Percentiles rank a stretch among this genome's conserved stretches.
Evolutionary conservation across 495 filamentous ascomycete species (phyloP).

Genomic region (Penicillium diatomitis): DNA sequence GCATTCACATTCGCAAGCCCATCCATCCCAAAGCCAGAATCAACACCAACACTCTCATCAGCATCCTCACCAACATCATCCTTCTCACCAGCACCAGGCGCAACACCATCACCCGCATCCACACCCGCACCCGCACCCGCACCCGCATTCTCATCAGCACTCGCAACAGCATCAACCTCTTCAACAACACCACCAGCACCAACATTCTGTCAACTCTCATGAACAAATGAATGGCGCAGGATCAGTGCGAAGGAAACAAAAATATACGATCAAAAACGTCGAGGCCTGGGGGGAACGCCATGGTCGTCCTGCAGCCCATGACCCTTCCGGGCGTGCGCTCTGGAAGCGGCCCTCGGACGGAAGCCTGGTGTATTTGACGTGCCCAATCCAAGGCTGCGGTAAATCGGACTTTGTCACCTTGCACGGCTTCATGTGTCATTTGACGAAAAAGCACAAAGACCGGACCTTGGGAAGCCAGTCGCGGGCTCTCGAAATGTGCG

Average conservation of each 20-base stretch:
- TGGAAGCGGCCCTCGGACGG: constrained; percentile 42
- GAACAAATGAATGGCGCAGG: constrained; percentile 21
- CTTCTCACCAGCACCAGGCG: constrained; percentile 8
- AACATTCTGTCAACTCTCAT: constrained; percentile 22
- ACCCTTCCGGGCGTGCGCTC: constrained; percentile 34
- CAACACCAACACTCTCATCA: constrained; percentile 11
- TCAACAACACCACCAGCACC: constrained; percentile 8
- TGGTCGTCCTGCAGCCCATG: constrained; percentile 37
- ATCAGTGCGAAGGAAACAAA: constrained; percentile 38
- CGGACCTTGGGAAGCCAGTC: constrained; percentile 39
- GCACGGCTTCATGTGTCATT: constrained; percentile 42
- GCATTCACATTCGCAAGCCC: constrained; percentile 17
- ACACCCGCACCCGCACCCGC: constrained; percentile 20
- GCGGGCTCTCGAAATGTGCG: constrained; percentile 36
- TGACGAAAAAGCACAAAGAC: constrained; percentile 44
- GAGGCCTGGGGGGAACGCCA: constrained; percentile 43
- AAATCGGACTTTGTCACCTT: constrained; percentile 40
- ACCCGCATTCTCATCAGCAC: constrained; percentile 1
- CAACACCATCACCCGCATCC: constrained; percentile 9
- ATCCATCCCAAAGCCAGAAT: too few relatives aligned
- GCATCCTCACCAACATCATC: constrained; percentile 1
- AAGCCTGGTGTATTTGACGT: constrained; percentile 39
- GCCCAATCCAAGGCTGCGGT: constrained; percentile 33
- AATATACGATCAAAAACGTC: constrained; percentile 44
- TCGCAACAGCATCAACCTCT: constrained; percentile 9